Base-by-base conservation (phyloP, 495 filamentous ascomycete genomes). In the Haplographium delicatum region DNA sequence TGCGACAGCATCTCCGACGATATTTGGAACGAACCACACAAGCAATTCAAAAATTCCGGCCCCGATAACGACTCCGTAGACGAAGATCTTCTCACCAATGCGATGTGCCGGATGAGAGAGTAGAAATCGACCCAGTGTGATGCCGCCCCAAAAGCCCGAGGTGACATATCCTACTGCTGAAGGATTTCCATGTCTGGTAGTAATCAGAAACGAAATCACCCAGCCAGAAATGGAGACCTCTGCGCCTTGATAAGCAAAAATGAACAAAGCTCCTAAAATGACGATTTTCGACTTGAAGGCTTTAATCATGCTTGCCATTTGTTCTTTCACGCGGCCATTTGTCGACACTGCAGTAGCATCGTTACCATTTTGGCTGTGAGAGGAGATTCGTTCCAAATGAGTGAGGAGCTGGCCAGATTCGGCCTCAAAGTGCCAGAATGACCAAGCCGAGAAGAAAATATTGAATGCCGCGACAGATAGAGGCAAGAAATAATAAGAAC, bases 191-290 rank as follows among this genome's bases (percentile, higher is more conserved):
- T 78, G 65, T 16, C 88, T 84, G 48, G 80, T 75, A 27, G 69
- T 76, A 62, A 90, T 85, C 27, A 91, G 66, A 69, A 88, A 89
- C 3, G 83, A 85, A 38, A 89, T 86, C 13, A 89, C 81, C 89
- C 86, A 94, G 19, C 86, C 82, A 46, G 85, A 87, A 57, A 87
- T 81, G 16, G 78, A 81, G 5, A 89, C 85, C 62, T 89, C 86
- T 28, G 84, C 85, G 25, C 85, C 86, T 61, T 89, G 86, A 63
- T 91, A 90, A 15, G 81, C 79, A 63, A 93, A 89, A 65, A 89
- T 85, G 66, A 91, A 89, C 1, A 87, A 57, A 0, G 86, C 82
- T 6, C 83, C 84, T 0, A 89, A 68, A 3, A 91, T 53, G 2
- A 88, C 86, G 10, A 78, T 73, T 44, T 70, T 72, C 45, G 79